phyloP scores from a whole-genome alignment of 2,329 filamentous ascomycete genomes.

The Trichothecium sympodiale region DNA sequence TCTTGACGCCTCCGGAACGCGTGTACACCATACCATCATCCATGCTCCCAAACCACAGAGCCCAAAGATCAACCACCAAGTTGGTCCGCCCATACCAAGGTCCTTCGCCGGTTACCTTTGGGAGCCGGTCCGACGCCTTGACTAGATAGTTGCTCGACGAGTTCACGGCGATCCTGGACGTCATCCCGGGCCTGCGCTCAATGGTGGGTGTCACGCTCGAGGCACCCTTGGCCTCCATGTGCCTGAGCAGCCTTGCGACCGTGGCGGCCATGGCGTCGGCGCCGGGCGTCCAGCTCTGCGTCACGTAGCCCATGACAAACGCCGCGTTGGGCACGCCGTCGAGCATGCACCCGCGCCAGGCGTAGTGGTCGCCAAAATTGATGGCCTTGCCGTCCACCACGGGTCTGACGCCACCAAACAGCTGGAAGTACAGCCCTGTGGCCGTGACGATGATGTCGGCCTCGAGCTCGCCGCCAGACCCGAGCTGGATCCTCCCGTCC shows the following conservation, averaged over 20 bases:
- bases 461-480: conserved; percentile 33
- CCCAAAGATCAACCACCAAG: conserved; percentile 17
- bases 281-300: conserved; percentile 53
- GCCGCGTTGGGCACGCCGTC: conserved; percentile 50
- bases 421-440: conserved; percentile 47
- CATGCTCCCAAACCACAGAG: conserved; percentile 17
- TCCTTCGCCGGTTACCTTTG: conserved; percentile 20
- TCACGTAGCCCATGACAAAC: conserved; percentile 51
- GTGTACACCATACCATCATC: conserved; percentile 20
- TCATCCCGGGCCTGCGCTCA: conserved; percentile 12
- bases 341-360: conserved; percentile 52
- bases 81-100: conserved; percentile 24
- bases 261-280: conserved; percentile 32
- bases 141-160: conserved; percentile 23
- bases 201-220: conserved; percentile 12
- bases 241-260: conserved; percentile 36
- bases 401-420: conserved; percentile 39
- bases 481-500: conserved; percentile 29
- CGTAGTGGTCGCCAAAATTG: conserved; percentile 33
- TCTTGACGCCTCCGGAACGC: conserved; percentile 6
- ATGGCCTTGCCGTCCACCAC: conserved; percentile 38
- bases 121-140: conserved; percentile 22
- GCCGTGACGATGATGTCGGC: conserved; percentile 57
- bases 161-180: conserved; percentile 13
- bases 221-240: conserved; percentile 37